Evolutionary conservation across 2,329 filamentous ascomycete genomes (phyloP).

Genomic region (Verticillium klebahnii): DNA sequence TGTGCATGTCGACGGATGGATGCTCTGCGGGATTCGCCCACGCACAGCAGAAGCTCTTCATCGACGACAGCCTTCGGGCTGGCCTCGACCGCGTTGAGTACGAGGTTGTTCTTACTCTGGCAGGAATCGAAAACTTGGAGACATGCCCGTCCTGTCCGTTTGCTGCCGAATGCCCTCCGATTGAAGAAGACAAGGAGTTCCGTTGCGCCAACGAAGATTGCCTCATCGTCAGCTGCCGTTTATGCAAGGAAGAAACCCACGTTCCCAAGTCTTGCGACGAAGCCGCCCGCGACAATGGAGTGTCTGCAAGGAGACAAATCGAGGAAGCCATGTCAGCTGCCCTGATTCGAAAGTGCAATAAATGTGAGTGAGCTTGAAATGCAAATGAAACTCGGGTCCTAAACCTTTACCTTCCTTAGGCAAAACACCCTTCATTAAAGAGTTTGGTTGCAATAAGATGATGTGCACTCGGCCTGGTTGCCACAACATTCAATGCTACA

Average conservation of each 20-base stretch:
- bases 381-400: background rate
- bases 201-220: slow-evolving; percentile 65
- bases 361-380: slow-evolving; percentile 32
- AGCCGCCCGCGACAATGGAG: slow-evolving; percentile 52
- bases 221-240: slow-evolving; percentile 57
- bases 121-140: slow-evolving; percentile 66
- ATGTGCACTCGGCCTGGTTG: slow-evolving; percentile 55
- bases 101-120: slow-evolving; percentile 62
- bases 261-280: slow-evolving; percentile 70
- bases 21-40: slow-evolving; percentile 59
- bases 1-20: slow-evolving; percentile 65
- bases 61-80: slow-evolving; percentile 52
- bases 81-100: slow-evolving; percentile 70
- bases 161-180: slow-evolving; percentile 66
- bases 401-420: slow-evolving; percentile 29
- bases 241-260: slow-evolving; percentile 66
- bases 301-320: slow-evolving; percentile 59
- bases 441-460: slow-evolving; percentile 81
- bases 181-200: slow-evolving; percentile 69
- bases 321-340: slow-evolving; percentile 84
- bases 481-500: slow-evolving; percentile 56
- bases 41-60: slow-evolving; percentile 48
- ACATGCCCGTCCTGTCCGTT: slow-evolving; percentile 80
- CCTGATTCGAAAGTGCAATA: slow-evolving; percentile 71
- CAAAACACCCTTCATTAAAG: slow-evolving; percentile 73